Percentiles rank a stretch among this genome's conserved stretches.
These are phyloP conservation scores for Babesia ovata DNA, from an alignment of 169 alveolate genomes.

Conservation along the genomic window DNA sequence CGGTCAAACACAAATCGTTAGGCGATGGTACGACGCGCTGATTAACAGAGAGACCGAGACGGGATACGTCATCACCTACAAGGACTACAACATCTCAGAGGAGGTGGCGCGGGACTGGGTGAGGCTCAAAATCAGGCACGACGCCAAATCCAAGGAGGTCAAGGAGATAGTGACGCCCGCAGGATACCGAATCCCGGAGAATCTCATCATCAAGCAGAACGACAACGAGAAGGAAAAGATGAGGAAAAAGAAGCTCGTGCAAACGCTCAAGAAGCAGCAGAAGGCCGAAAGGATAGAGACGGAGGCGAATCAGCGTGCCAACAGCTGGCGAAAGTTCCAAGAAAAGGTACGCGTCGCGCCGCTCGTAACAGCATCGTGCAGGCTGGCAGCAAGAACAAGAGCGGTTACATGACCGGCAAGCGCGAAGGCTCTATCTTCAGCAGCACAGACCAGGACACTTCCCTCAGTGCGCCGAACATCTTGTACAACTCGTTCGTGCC, in stretches of 20 bases:
- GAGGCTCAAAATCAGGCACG: conserved; percentile 25
- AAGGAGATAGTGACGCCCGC: conserved; percentile 78
- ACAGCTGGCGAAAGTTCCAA: conserved; percentile 77
- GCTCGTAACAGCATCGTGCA: neutral
- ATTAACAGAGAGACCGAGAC: conserved; percentile 69
- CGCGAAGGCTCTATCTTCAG: conserved; percentile 64
- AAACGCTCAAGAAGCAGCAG: conserved; percentile 76
- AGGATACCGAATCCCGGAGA: conserved; percentile 78
- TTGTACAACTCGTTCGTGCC: conserved; percentile 56
- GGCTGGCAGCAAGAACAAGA: conserved; percentile 65
- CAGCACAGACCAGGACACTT: conserved; percentile 14
- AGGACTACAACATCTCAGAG: conserved; percentile 77
- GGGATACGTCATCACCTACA: conserved; percentile 72
- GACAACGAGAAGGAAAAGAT: conserved; percentile 74
- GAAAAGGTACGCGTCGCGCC: conserved; percentile 52
- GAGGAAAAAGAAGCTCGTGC: conserved; percentile 75
- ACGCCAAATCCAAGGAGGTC: conserved; percentile 47
- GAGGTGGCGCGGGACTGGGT: conserved; percentile 73
- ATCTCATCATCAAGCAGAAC: conserved; percentile 72
- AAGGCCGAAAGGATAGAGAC: conserved; percentile 69
- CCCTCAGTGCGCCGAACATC: conserved; percentile 3
- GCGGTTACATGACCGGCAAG: conserved; percentile 70
- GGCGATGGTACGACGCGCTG: conserved; percentile 78
- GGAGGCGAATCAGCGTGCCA: conserved; percentile 70
- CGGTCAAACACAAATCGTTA: neutral